Evolutionary conservation across 2,329 filamentous ascomycete genomes (phyloP).

Genomic region (Claviceps quebecensis): DNA sequence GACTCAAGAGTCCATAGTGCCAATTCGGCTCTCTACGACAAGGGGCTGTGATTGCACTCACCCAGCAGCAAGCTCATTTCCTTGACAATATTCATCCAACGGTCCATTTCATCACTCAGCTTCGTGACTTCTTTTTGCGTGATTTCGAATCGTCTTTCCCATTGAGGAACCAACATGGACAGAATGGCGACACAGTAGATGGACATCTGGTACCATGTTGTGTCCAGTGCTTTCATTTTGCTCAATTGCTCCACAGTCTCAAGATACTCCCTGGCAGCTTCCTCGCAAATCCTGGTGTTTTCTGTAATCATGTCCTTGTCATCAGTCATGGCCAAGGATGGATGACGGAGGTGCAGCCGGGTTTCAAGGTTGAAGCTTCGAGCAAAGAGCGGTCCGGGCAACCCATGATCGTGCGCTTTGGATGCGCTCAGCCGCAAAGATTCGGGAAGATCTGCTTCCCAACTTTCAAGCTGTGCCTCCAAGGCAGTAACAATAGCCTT

Average conservation of each 20-base stretch:
- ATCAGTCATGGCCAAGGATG: conserved; percentile 41
- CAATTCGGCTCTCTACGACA: not conserved
- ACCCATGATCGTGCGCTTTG: conserved; percentile 26
- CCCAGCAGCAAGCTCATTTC: conserved; percentile 54
- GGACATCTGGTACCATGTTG: conserved; percentile 63
- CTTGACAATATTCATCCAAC: conserved; percentile 54
- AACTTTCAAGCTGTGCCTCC: conserved; percentile 48
- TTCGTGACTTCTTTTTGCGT: conserved; percentile 41
- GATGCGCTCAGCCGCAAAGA: conserved; percentile 37
- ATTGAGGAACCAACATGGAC: conserved; percentile 55
- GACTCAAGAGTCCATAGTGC: not conserved
- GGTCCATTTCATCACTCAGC: conserved; percentile 53
- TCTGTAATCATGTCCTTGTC: conserved; percentile 44
- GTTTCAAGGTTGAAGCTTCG: conserved; percentile 43
- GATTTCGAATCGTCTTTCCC: conserved; percentile 49
- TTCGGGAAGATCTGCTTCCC: conserved; percentile 49
- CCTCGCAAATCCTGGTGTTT: conserved; percentile 51
- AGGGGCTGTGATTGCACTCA: conserved; percentile 17
- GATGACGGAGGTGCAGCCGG: conserved; percentile 45
- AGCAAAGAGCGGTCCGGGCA: conserved; percentile 39
- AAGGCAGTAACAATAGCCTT: conserved; percentile 47
- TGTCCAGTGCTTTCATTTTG: conserved; percentile 55
- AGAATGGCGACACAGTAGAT: conserved; percentile 62
- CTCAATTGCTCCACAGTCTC: conserved; percentile 44
- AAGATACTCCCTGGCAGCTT: conserved; percentile 51